Base-by-base conservation (phyloP, 2,329 filamentous ascomycete species). In the Ophiostoma pallidulum region DNA sequence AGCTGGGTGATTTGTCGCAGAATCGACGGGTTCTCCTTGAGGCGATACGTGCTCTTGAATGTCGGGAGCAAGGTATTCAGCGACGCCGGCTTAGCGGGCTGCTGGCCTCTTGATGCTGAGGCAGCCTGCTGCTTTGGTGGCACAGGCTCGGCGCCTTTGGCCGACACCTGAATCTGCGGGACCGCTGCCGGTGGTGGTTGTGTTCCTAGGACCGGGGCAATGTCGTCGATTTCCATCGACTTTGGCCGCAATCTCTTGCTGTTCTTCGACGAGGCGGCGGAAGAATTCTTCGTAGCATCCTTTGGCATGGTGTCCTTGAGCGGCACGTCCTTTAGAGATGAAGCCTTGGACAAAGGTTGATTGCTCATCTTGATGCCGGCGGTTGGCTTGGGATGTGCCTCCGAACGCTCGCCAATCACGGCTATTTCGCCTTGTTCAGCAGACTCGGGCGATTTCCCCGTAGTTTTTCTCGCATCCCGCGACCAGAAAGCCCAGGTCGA, bases 401-500 rank as follows among this genome's bases (percentile, higher is more conserved):
- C 68, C 37, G 79, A 74, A 41, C 73, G 62, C 61, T 80, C 68
- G 29, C 76, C 68, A 52, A 77, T 69, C 43, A 82, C 70, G 4
- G 78, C 79, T 39, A 82, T 65, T 57, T 74, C 69, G 20, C 69
- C 78, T 57, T 71, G 75, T 31, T 59, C 66, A 2, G 52, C 48
- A 2, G 59, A 29, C 13, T 52, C 32, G 6, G 50, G 35, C 10
- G 58, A 47, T 41, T 65, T 66, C 1, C 57, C 60, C 4, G 57
- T 57, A 9, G 62, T 55, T 35, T 64, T 67, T 8, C 62, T 55
- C 2, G 70, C 63, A 54, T 82, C 79, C 39, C 73, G 77, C 13
- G 82, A 87, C 85, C 85, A 91, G 55, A 91, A 90, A 0, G 82
- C 85, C 86, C 86, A 91, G 0, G 82, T 85, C 0, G 84, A 84